phyloP scores from a whole-genome alignment of 768 basidiomycete genomes.

The Suillus tomentosus region DNA sequence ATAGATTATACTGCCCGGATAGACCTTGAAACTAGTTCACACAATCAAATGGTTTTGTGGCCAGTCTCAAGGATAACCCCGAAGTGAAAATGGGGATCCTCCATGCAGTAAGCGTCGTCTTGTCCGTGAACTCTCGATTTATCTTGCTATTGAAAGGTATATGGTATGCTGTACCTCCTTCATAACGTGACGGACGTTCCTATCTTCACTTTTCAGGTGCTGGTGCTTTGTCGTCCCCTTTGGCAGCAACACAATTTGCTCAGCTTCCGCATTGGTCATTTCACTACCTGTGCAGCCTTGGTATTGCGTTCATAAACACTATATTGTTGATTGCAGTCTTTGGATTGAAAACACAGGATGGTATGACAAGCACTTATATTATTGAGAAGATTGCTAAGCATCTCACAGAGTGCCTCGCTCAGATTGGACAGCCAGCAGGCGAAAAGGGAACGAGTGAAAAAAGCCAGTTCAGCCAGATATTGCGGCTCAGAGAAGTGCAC shows the following conservation, averaged over 20 bases:
- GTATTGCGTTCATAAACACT: conserved; percentile 60
- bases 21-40: conserved; percentile 37
- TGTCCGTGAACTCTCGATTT: neutral
- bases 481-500: conserved; percentile 43
- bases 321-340: conserved; percentile 57
- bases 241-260: conserved; percentile 56
- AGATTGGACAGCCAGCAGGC: conserved; percentile 35
- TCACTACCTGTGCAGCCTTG: conserved; percentile 56
- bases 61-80: conserved; percentile 40
- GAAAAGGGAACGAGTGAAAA: conserved; percentile 29
- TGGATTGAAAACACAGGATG: conserved; percentile 65
- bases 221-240: conserved; percentile 53
- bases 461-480: conserved; percentile 49
- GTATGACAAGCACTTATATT: conserved; percentile 35
- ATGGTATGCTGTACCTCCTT: neutral
- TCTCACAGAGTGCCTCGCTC: conserved; percentile 37
- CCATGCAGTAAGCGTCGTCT: conserved; percentile 37
- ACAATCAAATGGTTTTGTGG: conserved; percentile 49
- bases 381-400: neutral
- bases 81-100: conserved; percentile 43
- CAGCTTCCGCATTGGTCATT: conserved; percentile 39
- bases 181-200: neutral
- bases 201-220: conserved; percentile 27
- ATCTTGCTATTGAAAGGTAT: neutral
- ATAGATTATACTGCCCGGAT: neutral